A percentile compares a stretch with the other conserved stretches of the same genome.
Evolutionary conservation across 2,329 filamentous ascomycete species (phyloP).

Genomic region (Trichoderma gracile): DNA sequence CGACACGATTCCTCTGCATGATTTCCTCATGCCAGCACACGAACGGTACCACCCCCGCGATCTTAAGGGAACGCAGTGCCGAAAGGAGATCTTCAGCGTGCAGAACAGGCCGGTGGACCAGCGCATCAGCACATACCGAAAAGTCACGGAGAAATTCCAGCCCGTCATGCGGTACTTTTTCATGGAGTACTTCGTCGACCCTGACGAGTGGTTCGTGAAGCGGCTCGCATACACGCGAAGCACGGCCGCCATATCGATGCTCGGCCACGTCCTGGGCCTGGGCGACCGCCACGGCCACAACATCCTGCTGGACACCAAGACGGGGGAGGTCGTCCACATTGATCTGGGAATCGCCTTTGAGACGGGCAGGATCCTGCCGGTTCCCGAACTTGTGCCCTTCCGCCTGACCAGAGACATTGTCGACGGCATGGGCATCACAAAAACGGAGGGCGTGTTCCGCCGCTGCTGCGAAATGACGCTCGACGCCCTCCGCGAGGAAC

Average conservation of each 20-base stretch:
- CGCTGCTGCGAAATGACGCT: conserved; percentile 98
- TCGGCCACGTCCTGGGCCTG: conserved; percentile 88
- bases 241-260: conserved; percentile 91
- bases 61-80: conserved; percentile 71
- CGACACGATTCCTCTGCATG: conserved; percentile 87
- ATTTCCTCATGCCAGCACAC: conserved; percentile 90
- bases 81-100: conserved; percentile 75
- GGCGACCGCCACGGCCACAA: conserved; percentile 97
- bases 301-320: conserved; percentile 86
- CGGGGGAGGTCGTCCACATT: conserved; percentile 93
- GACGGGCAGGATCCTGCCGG: conserved; percentile 88
- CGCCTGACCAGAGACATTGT: conserved; percentile 90
- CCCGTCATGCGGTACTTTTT: conserved; percentile 98
- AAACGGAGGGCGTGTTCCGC: conserved; percentile 92
- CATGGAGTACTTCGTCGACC: conserved; percentile 89
- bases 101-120: conserved; percentile 69
- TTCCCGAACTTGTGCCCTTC: conserved; percentile 96
- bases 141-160: conserved; percentile 78
- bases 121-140: conserved; percentile 73
- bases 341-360: conserved; percentile 97
- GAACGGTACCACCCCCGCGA: conserved; percentile 83
- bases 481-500: conserved; percentile 90
- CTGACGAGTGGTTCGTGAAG: conserved; percentile 92
- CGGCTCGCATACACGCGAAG: conserved; percentile 89
- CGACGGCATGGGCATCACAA: conserved; percentile 94